A percentile compares a stretch with the other conserved stretches of the same genome.
Conservation (phyloP, 306 rosid genomes). For the Lathyrus aphaca region DNA sequence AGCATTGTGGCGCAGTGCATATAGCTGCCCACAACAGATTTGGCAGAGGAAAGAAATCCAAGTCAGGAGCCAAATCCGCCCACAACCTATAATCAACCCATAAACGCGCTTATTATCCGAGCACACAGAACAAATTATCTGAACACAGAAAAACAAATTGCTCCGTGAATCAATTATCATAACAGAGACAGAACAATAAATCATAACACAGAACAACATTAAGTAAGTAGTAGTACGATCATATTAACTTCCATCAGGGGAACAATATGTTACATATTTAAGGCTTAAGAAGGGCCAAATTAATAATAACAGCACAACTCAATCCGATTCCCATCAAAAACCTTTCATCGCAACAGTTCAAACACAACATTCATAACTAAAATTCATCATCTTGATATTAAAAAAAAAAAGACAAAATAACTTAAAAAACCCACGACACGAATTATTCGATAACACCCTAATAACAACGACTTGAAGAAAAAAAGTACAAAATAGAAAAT, state of each 20-base stretch:
- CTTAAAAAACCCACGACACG: slow-evolving; percentile 33
- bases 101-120: too few relatives aligned
- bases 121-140: too few relatives aligned
- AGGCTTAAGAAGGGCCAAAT: slow-evolving; percentile 37
- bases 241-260: slow-evolving; percentile 31
- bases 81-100: not conserved
- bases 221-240: slow-evolving; percentile 15
- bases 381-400: not conserved
- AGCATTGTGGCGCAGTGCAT: not conserved
- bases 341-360: slow-evolving; percentile 36
- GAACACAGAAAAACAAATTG: not conserved
- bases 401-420: not conserved
- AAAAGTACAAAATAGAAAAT: not conserved
- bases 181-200: not conserved
- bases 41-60: too few relatives aligned
- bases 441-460: slow-evolving; percentile 20
- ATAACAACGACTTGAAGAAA: slow-evolving; percentile 9
- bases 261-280: slow-evolving; percentile 35
- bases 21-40: too few relatives aligned
- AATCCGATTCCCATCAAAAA: slow-evolving; percentile 24
- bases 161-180: not conserved
- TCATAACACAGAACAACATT: not conserved
- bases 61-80: too few relatives aligned
- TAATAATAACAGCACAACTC: slow-evolving; percentile 16
- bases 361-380: slow-evolving; percentile 18